Conservation (phyloP, 163 green algal genomes). For the Coccomyxa subellipsoidea region DNA sequence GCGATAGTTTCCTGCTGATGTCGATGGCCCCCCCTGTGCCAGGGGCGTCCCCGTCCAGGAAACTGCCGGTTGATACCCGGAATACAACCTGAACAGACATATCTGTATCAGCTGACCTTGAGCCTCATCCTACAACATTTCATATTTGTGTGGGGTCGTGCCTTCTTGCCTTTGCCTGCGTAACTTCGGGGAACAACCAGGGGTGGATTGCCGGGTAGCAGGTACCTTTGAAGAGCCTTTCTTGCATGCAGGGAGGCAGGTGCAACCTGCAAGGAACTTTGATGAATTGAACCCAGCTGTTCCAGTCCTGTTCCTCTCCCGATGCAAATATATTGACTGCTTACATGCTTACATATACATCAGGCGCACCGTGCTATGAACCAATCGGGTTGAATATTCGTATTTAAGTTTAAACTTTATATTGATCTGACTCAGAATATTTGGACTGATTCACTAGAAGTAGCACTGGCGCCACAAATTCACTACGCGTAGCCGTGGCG, state of each 20-base stretch:
- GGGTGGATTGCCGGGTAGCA: background rate
- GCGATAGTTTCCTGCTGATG: conserved; percentile 4
- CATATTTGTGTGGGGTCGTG: background rate
- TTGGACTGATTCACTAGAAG: too few relatives aligned
- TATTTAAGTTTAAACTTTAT: too few relatives aligned
- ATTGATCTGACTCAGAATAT: too few relatives aligned
- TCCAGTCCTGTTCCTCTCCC: too few relatives aligned
- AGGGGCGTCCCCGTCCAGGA: background rate
- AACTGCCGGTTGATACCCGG: background rate
- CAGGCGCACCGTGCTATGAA: too few relatives aligned
- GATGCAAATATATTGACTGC: too few relatives aligned
- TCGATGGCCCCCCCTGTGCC: background rate
- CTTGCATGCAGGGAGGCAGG: too few relatives aligned
- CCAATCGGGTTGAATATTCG: too few relatives aligned
- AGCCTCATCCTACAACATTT: background rate
- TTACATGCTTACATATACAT: too few relatives aligned
- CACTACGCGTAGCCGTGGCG: too few relatives aligned
- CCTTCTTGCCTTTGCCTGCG: background rate
- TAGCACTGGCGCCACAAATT: too few relatives aligned
- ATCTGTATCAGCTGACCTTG: background rate
- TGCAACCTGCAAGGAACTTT: too few relatives aligned
- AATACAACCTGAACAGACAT: background rate
- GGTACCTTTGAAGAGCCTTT: background rate
- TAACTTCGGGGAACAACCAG: background rate
- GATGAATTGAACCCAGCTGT: background rate